Evolutionary conservation across 257 asterid genomes (phyloP), one percentile per base, ranked within the genome.

Genomic region (Capsicum pubescens): DNA sequence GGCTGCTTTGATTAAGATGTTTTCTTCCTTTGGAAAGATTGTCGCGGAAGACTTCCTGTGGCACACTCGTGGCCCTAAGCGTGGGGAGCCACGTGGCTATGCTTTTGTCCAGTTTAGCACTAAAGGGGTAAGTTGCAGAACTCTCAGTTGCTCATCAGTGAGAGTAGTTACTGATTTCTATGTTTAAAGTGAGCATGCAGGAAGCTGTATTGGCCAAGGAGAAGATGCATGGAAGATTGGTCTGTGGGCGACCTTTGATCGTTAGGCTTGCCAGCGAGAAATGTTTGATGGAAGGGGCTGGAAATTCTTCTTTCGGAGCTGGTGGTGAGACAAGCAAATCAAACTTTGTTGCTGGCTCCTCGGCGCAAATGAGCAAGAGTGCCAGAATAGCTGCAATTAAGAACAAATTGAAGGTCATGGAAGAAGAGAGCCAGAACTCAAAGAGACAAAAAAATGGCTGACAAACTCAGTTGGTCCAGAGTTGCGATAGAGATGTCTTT

Each of bases 41-140:
- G 79, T 92, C 5, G 93, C 98, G 0, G 99, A 95, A 85, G 99
- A 95, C 88, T 95, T 92, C 87, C 86, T 95, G 80, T 95, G 99
- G 99, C 99, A 95, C 86, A 93, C 97, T 66, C 96, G 97, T 70
- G 99, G 99, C 80, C 97, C 97, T 7, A 93, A 89, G 87, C 97
- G 97, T 32, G 98, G 95, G 35, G 94, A 89, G 89, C 95, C 95
- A 56, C 94, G 95, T 10, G 95, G 96, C 32, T 92, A 92, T 81
- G 94, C 96, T 52, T 92, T 95, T 86, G 86, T 95, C 86, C 97
- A 92, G 89, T 95, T 91, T 92, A 91, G 95, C 87, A 87, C 94
- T 48, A 95, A 88, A 88, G 95, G 91, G 99, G 99, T 95, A 92
- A 87, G 87, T 88, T 89, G 59, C 84, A 78, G 78, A 69, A 79